Evolutionary conservation across 805 yeast genomes (phyloP), one percentile per base, ranked within the genome.

Genomic region (Saturnispora kantuleensis): DNA sequence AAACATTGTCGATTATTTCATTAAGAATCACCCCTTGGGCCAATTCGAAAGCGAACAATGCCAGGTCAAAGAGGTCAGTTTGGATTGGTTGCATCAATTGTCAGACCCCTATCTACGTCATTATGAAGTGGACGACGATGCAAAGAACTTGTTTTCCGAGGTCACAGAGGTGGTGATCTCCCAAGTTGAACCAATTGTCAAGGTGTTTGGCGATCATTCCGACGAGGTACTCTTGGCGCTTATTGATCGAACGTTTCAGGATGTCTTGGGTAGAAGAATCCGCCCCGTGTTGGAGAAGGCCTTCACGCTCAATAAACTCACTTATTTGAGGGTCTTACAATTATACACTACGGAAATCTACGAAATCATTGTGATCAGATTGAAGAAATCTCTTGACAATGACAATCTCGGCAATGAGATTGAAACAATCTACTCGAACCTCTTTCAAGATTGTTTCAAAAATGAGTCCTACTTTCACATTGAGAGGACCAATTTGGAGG

Each of bases 1-100:
- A 10, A 79, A 82, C 47, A 90, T 89, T 8, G 82, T 86, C 8
- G 86, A 81, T 57, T 78, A 81, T 40, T 90, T 85, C 63, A 84
- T 89, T 35, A 79, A 77, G 28, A 87, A 84, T 57, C 86, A 84
- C 57, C 83, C 79, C 40, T 83, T 89, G 60, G 67, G 70, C 13
- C 50, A 55, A 65, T 72, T 50, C 73, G 75, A 47, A 52, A 69
- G 48, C 15, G 42, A 49, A n/a, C 52, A 45, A 32, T 51, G 39
- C 42, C 41, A 43, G 47, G 26, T 41, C 4, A 32, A 47, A 1
- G 41, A 58, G 12, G 55, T 62, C 17, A 60, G 67, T 39, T 56
- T 63, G 0, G 67, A 71, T 15, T 86, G 95, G 88, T n/a, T 42
- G 7, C 61, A 63, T 10, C 63, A 66, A 16, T 58, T 90, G 39